These are phyloP conservation scores for Herpetospermum pedunculosum DNA, from an alignment of 306 rosid genomes.

Conservation along the genomic window DNA sequence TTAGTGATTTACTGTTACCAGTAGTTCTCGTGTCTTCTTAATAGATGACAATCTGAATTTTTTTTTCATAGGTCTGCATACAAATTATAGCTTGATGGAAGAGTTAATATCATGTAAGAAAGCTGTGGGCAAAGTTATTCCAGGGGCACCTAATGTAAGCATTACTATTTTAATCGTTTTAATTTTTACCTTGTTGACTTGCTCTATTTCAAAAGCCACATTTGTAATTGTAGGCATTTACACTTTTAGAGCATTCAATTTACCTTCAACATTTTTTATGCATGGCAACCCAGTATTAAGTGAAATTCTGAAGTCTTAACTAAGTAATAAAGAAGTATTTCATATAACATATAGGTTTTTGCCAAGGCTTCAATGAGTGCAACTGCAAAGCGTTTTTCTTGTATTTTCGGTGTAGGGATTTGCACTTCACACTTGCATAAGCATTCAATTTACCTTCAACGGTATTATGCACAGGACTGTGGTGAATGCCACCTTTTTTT, in stretches of 20 bases:
- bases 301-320: neutral
- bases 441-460: neutral
- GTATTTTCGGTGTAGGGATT: neutral
- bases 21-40: neutral
- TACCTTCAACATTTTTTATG: neutral
- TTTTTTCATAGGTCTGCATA: conserved; percentile 71
- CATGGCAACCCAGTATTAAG: neutral
- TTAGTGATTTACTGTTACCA: neutral
- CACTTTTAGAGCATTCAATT: neutral
- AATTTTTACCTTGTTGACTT: neutral
- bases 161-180: neutral
- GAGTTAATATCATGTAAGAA: conserved; percentile 92
- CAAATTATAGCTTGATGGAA: conserved; percentile 93
- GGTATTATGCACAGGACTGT: neutral
- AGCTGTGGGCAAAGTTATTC: conserved; percentile 60
- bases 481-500: neutral
- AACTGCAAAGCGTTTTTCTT: neutral
- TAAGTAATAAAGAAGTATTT: neutral
- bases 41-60: neutral
- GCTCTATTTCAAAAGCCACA: neutral
- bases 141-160: conserved; percentile 92
- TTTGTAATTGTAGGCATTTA: neutral
- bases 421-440: neutral
- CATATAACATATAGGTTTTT: neutral
- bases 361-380: neutral